These are phyloP conservation scores for Penicillium sp. DNA, from an alignment of 2,329 filamentous ascomycete species.

Conservation along the genomic window DNA sequence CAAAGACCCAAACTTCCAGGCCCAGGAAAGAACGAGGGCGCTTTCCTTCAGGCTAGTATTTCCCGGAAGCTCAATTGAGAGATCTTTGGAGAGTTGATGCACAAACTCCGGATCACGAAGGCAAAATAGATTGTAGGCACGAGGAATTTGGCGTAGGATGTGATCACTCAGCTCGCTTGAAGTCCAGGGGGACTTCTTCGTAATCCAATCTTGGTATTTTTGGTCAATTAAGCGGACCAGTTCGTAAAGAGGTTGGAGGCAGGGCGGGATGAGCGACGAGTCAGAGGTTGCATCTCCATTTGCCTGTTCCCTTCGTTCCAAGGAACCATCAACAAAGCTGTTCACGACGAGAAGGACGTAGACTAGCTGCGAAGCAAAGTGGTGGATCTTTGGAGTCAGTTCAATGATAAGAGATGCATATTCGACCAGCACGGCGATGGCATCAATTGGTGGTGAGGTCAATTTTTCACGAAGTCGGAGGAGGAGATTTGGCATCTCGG, in stretches of 20 bases:
- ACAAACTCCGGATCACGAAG: conserved; percentile 31
- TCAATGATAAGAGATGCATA: conserved; percentile 29
- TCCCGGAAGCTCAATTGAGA: conserved; percentile 37
- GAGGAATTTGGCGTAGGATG: conserved; percentile 35
- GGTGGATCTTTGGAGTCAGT: conserved; percentile 31
- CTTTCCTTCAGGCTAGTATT: conserved; percentile 26
- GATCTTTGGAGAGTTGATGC: conserved; percentile 34
- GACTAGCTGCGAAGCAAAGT: conserved; percentile 25
- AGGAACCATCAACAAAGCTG: conserved; percentile 31
- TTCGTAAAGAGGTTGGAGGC: no score
- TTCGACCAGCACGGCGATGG: conserved; percentile 28
- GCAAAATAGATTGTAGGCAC: conserved; percentile 32
- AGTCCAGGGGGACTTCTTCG: conserved; percentile 44
- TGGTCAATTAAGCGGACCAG: conserved; percentile 35
- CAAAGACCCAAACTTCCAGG: conserved; percentile 67
- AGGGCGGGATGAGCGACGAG: no score
- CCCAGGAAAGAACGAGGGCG: conserved; percentile 42
- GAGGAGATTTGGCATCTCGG: conserved; percentile 29
- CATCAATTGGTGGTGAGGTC: conserved; percentile 27
- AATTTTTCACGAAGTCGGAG: conserved; percentile 31
- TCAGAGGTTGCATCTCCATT: conserved; percentile 19
- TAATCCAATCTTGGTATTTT: conserved; percentile 39
- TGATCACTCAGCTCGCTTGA: conserved; percentile 42
- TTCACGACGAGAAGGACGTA: conserved; percentile 25
- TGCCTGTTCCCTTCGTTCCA: conserved; percentile 28